Base-by-base conservation (phyloP, 805 yeast species). In the Kazachstania africana region DNA sequence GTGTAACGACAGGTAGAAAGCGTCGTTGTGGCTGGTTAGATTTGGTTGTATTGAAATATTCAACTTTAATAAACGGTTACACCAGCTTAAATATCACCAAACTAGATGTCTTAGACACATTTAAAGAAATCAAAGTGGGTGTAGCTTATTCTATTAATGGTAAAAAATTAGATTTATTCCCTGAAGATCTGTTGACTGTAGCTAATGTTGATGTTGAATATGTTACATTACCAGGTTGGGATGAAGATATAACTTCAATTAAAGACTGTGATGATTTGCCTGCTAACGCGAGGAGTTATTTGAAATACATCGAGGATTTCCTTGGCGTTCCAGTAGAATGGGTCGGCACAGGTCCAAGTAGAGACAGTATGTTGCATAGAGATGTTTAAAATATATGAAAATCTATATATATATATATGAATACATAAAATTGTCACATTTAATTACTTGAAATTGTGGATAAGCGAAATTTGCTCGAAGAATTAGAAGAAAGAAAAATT, bases 11-110 rank as follows among this genome's bases (percentile, higher is more conserved):
- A 23, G 98, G 98, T 45, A 78, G 98, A 66, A 85, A 87, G 71
- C 81, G 98, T 68, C 78, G 98, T 64, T 91, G 98, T 60, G 98
- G 98, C 36, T 91, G 98, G 98, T 75, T 91, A 54, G 98, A 91
- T 62, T 67, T 91, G 48, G 97, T 91, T 16, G 95, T 91, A 17
- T 66, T 91, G 59, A 82, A 80, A 59, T 88, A 91, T 64, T 84
- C 96, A 24, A 75, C 85, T 36, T 60, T 77, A 55, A 83, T 91
- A 59, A 91, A 91, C 55, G 98, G 98, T 35, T 91, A 88, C 72
- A 91, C 98, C 28, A 70, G 80, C 31, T 67, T 91, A 55, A 91
- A 91, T 69, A 78, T 91, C 56, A 91, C 98, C 47, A 91, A 91
- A 61, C 72, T 91, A 53, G 98, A 91, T 53, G 95, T 91, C 27